Evolutionary conservation across 2,329 filamentous ascomycete species (phyloP), one percentile per base, ranked within the genome.

Genomic region (Dothideomycetidae sp.): DNA sequence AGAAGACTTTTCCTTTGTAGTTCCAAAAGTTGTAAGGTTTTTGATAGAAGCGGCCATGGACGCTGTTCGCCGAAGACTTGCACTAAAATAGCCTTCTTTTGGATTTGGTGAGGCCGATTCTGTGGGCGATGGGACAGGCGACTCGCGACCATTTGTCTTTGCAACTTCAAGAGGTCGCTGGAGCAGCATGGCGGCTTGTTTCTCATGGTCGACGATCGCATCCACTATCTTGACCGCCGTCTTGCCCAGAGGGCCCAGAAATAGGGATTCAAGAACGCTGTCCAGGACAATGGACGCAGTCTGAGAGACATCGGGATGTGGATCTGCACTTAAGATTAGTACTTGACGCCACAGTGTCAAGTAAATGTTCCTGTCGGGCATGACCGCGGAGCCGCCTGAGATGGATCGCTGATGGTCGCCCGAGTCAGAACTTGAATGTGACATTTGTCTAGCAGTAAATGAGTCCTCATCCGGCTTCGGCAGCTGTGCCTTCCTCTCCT

Each of bases 301-400:
- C 46, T 79, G 72, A 44, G 92, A 81, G 21, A 96, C 82, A 53
- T 96, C 88, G 1, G 88, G 85, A 53, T 94, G 86, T 29, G 90
- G 88, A 53, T 98, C 90, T 12, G 93, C 83, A 31, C 84, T 88
- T 56, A 96, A 69, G 44, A 93, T 82, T 42, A 94, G 66, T 30
- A 92, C 70, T 51, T 94, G 82, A 55, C 93, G 90, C 90, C 90
- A 98, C 44, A 92, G 80, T 1, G 86, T 81, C 18, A 86, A 80
- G 55, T 92, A 94, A 12, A 93, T 81, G 0, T 85, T 93, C 52
- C 93, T 90, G 46, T 82, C 77, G 10, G 86, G 84, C 40, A 42
- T 37, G 23, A 36, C 34, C n/a, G 29, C 16, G 5, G 33, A 31
- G 11, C 36, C 34, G 13, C 34, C 23, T 4, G 43, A 36, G 11